A percentile compares a stretch with the other conserved stretches of the same genome.
Evolutionary conservation across 2,329 filamentous ascomycete species (phyloP).

Genomic region (Bipolaris zeicola): DNA sequence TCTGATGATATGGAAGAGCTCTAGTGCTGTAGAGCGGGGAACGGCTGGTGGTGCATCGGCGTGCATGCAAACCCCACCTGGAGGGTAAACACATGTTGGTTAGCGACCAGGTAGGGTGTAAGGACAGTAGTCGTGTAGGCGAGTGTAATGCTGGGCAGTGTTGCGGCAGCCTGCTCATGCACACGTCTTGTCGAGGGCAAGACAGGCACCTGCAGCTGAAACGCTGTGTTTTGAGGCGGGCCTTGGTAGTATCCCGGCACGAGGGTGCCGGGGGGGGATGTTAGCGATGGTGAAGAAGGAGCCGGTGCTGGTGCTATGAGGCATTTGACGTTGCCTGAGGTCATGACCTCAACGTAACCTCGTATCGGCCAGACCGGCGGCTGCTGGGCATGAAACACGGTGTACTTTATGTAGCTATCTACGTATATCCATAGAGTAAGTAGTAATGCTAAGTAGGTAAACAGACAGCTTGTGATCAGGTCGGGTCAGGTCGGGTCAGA

Average conservation of each 20-base stretch:
- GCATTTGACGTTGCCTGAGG: slow-evolving; percentile 15
- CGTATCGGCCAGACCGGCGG: slow-evolving; percentile 4
- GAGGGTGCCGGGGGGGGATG: slow-evolving; percentile 2
- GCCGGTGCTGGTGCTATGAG: slow-evolving; percentile 5
- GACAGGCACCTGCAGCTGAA: slow-evolving; percentile 5
- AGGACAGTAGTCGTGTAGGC: too few species aligned
- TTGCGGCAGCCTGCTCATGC: slow-evolving; percentile 1
- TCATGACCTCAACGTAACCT: slow-evolving; percentile 14
- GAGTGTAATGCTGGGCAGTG: background rate
- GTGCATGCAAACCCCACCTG: slow-evolving; percentile 15
- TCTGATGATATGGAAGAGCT: background rate
- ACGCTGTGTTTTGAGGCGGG: slow-evolving; percentile 2
- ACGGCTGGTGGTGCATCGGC: slow-evolving; percentile 16
- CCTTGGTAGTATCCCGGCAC: slow-evolving; percentile 9
- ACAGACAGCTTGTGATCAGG: background rate
- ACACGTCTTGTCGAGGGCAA: background rate
- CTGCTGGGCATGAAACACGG: slow-evolving; percentile 9
- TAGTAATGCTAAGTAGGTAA: background rate
- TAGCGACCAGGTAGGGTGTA: background rate
- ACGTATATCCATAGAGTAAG: background rate
- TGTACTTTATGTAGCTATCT: slow-evolving; percentile 1
- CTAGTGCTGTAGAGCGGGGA: slow-evolving; percentile 18
- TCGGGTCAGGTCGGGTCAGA: too few species aligned
- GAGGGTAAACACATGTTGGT: background rate
- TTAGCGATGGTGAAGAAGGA: slow-evolving; percentile 7